A percentile compares a stretch with the other conserved stretches of the same genome.
Conservation (phyloP, 305 asterid genomes). For the Fraxinus sp. region DNA sequence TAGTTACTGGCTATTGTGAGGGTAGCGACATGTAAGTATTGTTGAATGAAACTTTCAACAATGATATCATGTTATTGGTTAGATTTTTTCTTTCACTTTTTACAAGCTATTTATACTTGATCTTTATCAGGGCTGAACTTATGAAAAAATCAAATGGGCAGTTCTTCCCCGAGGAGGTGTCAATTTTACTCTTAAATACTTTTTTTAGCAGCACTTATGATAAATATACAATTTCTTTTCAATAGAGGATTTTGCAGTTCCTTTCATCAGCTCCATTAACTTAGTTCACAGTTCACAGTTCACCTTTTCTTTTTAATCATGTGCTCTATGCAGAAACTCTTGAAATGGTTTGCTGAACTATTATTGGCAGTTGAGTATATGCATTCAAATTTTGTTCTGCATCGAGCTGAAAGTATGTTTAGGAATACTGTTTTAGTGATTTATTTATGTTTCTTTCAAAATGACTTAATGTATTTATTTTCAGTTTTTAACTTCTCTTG, state of each 20-base stretch:
- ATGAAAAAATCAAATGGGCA: slow-evolving; percentile 94
- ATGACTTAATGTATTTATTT: slow-evolving; percentile 25
- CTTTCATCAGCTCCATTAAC: neutral
- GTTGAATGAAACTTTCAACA: neutral
- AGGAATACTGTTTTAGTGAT: slow-evolving; percentile 8
- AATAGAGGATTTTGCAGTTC: neutral
- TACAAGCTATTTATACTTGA: slow-evolving; percentile 17
- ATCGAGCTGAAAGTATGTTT: slow-evolving; percentile 82
- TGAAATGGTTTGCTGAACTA: slow-evolving; percentile 93
- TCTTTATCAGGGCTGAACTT: slow-evolving; percentile 77
- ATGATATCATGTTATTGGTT: neutral
- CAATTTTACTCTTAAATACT: slow-evolving; percentile 12
- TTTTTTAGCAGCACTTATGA: neutral
- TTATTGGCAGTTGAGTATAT: slow-evolving; percentile 92
- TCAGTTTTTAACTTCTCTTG: neutral
- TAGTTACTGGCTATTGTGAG: slow-evolving; percentile 96
- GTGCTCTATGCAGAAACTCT: slow-evolving; percentile 61
- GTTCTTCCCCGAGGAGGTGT: slow-evolving; percentile 91
- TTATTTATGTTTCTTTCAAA: slow-evolving; percentile 15
- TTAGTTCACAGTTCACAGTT: neutral
- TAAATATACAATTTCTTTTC: neutral
- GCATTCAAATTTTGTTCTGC: slow-evolving; percentile 91
- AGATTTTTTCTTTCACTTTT: neutral
- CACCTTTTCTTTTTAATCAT: slow-evolving; percentile 15
- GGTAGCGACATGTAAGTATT: slow-evolving; percentile 95